Evolutionary conservation across 1,284 basidiomycete genomes (phyloP), one percentile per base, ranked within the genome.

Genomic region (Cryptococcus maquisensis): DNA sequence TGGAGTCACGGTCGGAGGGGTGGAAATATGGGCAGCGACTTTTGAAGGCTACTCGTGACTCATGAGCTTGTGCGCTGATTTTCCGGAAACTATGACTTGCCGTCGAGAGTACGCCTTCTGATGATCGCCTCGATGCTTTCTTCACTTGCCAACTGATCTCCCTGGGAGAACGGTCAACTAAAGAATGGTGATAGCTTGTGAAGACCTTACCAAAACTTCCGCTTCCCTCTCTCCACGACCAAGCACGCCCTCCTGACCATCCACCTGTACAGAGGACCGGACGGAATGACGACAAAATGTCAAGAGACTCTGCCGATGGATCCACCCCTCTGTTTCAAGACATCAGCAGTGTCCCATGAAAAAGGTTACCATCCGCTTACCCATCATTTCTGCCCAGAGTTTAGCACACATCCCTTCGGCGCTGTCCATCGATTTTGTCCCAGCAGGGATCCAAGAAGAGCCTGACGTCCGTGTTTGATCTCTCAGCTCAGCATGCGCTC

Each of bases 1-100:
- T 80, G 4, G 82, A 81, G 57, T 86, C 84, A 16, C 64, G 71
- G 66, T 89, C 85, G 10, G 81, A 78, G 51, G 75, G 62, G 2
- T 87, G 87, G 72, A 92, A 94, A 75, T 87, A 91, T 67, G 82
- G 84, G 78, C 90, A 94, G 46, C 88, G 83, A 32, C 85, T 82
- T 63, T 82, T 82, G 75, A 94, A 93, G 35, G 87, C 90, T 93
- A 60, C 9, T 51, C 18, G 38, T 49, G n/a, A n/a, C n/a, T 18
- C 23, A 6, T 18, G 15, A 45, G 52, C 39, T 47, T 8, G 8
- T 32, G 32, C 47, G 18, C 9, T 39, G 41, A 15, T 15, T 10
- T n/a, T 23, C 47, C 35, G 43, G n/a, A 23, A 13, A 15, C 45
- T 13, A 8, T 6, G 24, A 68, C 82, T 63, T 67, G 87, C 90